These are phyloP conservation scores for Penicillium psychrosexuale DNA, from an alignment of 2,329 filamentous ascomycete genomes.

Conservation along the genomic window DNA sequence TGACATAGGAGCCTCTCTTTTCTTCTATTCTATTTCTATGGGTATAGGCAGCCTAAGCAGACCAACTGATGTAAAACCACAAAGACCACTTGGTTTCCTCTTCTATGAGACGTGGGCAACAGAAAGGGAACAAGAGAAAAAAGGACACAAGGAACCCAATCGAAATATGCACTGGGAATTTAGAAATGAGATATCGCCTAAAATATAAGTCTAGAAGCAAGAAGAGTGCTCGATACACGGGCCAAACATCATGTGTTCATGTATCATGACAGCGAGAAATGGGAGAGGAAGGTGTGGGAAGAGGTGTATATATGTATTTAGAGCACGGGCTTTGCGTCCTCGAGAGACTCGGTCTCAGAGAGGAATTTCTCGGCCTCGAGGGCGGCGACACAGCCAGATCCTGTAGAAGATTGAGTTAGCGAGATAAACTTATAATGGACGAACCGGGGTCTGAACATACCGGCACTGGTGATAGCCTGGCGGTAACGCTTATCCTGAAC, in stretches of 20 bases:
- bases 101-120: background rate
- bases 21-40: conserved; percentile 24
- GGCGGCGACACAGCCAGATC: conserved; percentile 91
- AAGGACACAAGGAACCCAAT: conserved; percentile 10
- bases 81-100: background rate
- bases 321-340: conserved; percentile 47
- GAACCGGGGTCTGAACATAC: conserved; percentile 57
- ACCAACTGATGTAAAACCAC: background rate
- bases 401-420: conserved; percentile 45
- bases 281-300: background rate
- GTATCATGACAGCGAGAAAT: conserved; percentile 8
- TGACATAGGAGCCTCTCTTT: background rate
- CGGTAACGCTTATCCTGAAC: conserved; percentile 98
- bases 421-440: background rate
- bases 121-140: conserved; percentile 5
- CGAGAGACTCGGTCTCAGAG: conserved; percentile 65
- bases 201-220: conserved; percentile 13
- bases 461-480: conserved; percentile 96
- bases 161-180: conserved; percentile 19
- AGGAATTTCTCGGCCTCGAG: conserved; percentile 95
- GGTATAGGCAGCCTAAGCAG: background rate
- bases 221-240: background rate
- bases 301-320: conserved; percentile 36
- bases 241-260: conserved; percentile 2
- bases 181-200: conserved; percentile 6